Conservation (phyloP, 176 grass and related monocot species). For the Phragmites australis region DNA sequence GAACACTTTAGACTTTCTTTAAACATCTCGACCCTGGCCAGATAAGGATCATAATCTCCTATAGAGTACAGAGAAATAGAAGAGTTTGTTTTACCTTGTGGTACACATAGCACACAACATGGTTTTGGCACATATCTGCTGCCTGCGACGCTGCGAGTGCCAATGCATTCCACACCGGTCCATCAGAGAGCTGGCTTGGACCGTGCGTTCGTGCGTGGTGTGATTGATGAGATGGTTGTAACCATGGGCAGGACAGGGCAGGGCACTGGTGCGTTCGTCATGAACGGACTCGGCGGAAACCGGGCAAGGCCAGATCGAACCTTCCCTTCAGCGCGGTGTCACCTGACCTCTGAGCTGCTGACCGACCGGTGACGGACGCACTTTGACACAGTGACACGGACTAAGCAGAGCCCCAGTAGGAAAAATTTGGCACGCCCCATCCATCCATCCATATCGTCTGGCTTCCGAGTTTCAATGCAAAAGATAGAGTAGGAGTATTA, state of each 20-base stretch:
- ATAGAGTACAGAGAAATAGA: too few relatives aligned
- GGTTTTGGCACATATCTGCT: conserved; percentile 30
- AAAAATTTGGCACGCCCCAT: not conserved
- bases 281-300: not conserved
- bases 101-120: too few relatives aligned
- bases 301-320: conserved; percentile 28
- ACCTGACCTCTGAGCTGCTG: conserved; percentile 29
- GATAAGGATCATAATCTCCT: conserved; percentile 4
- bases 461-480: conserved; percentile 32
- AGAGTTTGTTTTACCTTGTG: not conserved
- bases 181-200: not conserved
- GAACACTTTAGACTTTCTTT: not conserved
- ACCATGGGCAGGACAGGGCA: not conserved
- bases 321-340: conserved; percentile 46
- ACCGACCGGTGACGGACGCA: not conserved
- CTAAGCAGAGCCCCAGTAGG: not conserved
- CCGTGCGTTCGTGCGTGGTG: conserved; percentile 25
- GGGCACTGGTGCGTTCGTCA: not conserved
- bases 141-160: conserved; percentile 8
- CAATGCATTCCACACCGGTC: conserved; percentile 29
- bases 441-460: not conserved
- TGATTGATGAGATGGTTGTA: conserved; percentile 30
- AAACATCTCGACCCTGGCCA: not conserved
- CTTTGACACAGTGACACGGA: conserved; percentile 20
- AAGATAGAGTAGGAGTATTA: not conserved